Base-by-base conservation (phyloP, 352 stramenopile species). In the Phytophthora cryptogea region DNA sequence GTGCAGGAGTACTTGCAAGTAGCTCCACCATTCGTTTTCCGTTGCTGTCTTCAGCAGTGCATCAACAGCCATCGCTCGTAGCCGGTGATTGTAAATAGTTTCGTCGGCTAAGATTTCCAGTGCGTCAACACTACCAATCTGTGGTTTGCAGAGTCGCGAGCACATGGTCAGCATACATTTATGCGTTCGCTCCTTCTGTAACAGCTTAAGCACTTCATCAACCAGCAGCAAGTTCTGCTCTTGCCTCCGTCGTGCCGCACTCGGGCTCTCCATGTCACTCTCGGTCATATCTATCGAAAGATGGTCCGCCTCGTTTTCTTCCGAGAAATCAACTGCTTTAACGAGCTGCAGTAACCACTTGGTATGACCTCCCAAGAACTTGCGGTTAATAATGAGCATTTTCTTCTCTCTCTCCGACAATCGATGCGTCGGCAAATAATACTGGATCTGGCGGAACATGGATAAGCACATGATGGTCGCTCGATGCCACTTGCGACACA, bases 151-250 rank as follows among this genome's bases (percentile, higher is more conserved):
- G 8, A 94, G 69, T 7, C 85, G 79, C 36, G 83, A 92, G 55
- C 85, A 94, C 85, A 94, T 94, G 0, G 85, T 94, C 35, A 94
- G 58, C 85, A 94, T 94, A 51, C 85, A 94, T 55, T 90, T 94
- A 62, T 89, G 74, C 47, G 68, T 72, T 7, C 85, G 81, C 35
- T 87, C 71, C 49, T 87, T 76, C 45, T 81, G 74, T 32, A 94
- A 68, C 33, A 94, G 45, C 17, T 57, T 51, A 23, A 94, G 43
- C n/a, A 90, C 83, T 46, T 94, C 83, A 4, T 82, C 55, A 1
- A 80, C 70, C 16, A 90, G 60, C 10, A 68, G 46, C 4, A 51
- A 51, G 46, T 86, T 82, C 7, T 52, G 61, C 30, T 66, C 27
- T 41, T 63, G 54, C 33, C 54, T 35, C 20, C 28, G 33, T 43